phyloP scores from a whole-genome alignment of 108 stramenopile species.

The Stephanodiscus triporus region DNA sequence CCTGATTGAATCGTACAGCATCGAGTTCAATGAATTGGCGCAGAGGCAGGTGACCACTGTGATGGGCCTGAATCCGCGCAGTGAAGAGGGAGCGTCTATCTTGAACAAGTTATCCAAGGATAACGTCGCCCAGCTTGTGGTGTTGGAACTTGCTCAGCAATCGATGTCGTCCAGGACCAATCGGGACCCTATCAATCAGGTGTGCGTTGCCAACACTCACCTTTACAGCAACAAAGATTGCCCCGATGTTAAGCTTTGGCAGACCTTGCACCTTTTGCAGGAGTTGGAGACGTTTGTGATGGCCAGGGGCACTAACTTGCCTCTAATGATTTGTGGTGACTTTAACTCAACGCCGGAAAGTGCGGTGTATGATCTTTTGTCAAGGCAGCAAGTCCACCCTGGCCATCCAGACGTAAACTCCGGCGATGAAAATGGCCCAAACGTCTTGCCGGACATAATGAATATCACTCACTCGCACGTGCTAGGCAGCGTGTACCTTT shows the following conservation, averaged over 20 bases:
- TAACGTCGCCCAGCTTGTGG: conserved; percentile 97
- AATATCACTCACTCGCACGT: conserved; percentile 90
- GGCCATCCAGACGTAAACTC: conserved; percentile 86
- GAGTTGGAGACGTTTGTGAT: conserved; percentile 92
- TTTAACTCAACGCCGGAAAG: conserved; percentile 98
- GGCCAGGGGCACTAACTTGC: conserved; percentile 78
- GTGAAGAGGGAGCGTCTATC: conserved; percentile 85
- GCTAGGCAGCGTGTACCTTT: conserved; percentile 92
- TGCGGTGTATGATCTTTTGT: conserved; percentile 95
- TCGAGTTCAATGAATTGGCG: conserved; percentile 97
- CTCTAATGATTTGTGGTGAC: conserved; percentile 97
- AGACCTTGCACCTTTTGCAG: conserved; percentile 91
- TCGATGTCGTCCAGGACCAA: conserved; percentile 60
- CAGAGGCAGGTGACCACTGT: conserved; percentile 88
- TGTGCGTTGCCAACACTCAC: conserved; percentile 98
- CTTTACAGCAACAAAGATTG: conserved; percentile 98
- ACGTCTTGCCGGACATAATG: conserved; percentile 88
- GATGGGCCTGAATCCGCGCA: conserved; percentile 78
- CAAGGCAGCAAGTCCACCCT: conserved; percentile 88
- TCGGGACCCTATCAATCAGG: conserved; percentile 83
- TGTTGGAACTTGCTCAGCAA: conserved; percentile 90
- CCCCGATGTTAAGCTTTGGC: conserved; percentile 99
- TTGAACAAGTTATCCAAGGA: conserved; percentile 94
- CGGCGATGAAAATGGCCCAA: conserved; percentile 71
- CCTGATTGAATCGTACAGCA: conserved; percentile 93